Percentiles rank a stretch among this genome's conserved stretches.
phyloP scores from a whole-genome alignment of 2,329 filamentous ascomycete species.

The Sporothrix humicola region DNA sequence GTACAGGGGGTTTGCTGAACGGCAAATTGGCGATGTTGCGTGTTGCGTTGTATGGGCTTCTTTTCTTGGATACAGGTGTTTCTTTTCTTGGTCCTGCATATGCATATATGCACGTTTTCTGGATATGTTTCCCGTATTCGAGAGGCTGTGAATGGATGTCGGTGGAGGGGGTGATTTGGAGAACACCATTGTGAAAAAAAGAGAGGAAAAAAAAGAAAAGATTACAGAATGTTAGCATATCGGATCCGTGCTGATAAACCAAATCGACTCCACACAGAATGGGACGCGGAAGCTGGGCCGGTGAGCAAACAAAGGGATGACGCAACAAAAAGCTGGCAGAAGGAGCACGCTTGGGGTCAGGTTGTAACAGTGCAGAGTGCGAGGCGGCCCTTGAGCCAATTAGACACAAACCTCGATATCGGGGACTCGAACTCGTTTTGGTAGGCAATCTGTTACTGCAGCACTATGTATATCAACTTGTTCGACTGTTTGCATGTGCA shows the following conservation, averaged over 20 bases:
- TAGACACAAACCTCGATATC: not conserved
- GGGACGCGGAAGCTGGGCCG: not conserved
- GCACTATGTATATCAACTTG: no score
- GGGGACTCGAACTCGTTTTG: no score
- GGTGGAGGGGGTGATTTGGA: no score
- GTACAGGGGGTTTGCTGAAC: not conserved
- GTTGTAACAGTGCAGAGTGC: not conserved
- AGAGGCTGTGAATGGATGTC: not conserved
- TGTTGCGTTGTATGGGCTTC: not conserved
- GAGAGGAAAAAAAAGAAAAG: no score
- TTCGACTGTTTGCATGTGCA: no score
- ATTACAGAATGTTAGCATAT: no score
- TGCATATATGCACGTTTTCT: not conserved
- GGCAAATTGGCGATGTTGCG: not conserved
- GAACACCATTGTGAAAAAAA: no score
- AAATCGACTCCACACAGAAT: no score
- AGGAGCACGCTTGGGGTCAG: not conserved
- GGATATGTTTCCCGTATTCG: not conserved
- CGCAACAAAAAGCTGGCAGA: not conserved
- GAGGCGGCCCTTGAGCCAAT: not conserved
- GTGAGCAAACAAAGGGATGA: not conserved
- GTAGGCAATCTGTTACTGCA: no score
- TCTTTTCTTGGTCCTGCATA: conserved; percentile 7
- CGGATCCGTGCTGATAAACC: no score
- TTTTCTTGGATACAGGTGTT: not conserved